Conservation (phyloP, 2,329 filamentous ascomycete species). For the Botrytis cinerea region DNA sequence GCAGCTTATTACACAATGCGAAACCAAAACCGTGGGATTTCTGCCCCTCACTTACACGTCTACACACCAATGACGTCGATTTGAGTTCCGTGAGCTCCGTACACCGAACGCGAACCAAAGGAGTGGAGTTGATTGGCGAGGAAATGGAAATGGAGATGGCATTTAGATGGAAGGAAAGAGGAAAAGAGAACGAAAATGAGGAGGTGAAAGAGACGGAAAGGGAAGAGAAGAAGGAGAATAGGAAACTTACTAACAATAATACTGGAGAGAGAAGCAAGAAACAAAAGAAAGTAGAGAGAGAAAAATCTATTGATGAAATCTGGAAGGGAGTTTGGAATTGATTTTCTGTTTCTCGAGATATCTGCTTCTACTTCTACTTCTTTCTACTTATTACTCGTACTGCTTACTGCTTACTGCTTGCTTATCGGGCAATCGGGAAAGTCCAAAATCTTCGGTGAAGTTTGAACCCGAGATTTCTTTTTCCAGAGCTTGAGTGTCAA, state of each 20-base stretch:
- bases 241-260: not conserved
- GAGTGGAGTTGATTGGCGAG: not conserved
- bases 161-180: not conserved
- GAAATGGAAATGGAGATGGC: conserved; percentile 7
- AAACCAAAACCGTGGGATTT: not conserved
- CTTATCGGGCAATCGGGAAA: not conserved
- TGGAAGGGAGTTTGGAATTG: conserved; percentile 21
- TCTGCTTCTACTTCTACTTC: too few species aligned
- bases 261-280: not conserved
- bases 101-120: not conserved
- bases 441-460: not conserved
- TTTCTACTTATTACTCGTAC: too few species aligned
- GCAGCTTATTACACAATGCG: not conserved
- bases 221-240: not conserved
- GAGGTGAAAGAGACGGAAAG: not conserved
- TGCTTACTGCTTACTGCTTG: too few species aligned
- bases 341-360: not conserved
- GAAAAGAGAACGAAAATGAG: not conserved
- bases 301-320: not conserved
- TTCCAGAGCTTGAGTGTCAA: not conserved
- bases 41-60: conserved; percentile 8
- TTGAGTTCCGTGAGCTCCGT: not conserved
- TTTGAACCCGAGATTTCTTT: not conserved
- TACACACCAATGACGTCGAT: not conserved
- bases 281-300: not conserved